phyloP scores from a whole-genome alignment of 1,139 yeast genomes.

The Candida tropicalis region DNA sequence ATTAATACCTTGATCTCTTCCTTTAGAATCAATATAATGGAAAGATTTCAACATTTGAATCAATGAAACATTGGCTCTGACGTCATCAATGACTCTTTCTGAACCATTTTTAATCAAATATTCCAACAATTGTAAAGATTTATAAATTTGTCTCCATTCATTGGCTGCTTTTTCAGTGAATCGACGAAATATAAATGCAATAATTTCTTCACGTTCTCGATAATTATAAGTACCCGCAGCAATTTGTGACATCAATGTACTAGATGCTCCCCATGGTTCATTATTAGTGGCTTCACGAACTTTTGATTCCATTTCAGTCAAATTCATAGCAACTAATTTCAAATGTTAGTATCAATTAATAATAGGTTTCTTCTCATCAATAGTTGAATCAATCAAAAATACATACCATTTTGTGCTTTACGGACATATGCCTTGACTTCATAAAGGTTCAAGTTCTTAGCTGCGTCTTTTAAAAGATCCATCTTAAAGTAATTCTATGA shows the following conservation, averaged over 20 bases:
- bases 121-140: slow-evolving; percentile 87
- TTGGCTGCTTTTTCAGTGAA: slow-evolving; percentile 94
- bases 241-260: slow-evolving; percentile 89
- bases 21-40: slow-evolving; percentile 92
- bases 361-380: no score
- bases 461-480: slow-evolving; percentile 71
- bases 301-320: slow-evolving; percentile 93
- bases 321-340: slow-evolving; percentile 71
- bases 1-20: slow-evolving; percentile 95
- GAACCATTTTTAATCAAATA: slow-evolving; percentile 90
- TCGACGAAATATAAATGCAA: slow-evolving; percentile 72
- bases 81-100: slow-evolving; percentile 93
- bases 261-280: slow-evolving; percentile 99
- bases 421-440: slow-evolving; percentile 98
- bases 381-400: background rate
- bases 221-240: slow-evolving; percentile 93
- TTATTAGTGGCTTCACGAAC: slow-evolving; percentile 98
- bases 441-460: slow-evolving; percentile 83
- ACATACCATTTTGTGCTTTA: slow-evolving; percentile 88
- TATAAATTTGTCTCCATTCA: slow-evolving; percentile 98
- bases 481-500: slow-evolving; percentile 25
- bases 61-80: slow-evolving; percentile 78
- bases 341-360: slow-evolving; percentile 15
- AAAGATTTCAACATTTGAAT: slow-evolving; percentile 89
- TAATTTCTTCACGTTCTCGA: slow-evolving; percentile 75